phyloP scores from a whole-genome alignment of 2,329 filamentous ascomycete species.

The Aspergillus neoniger region DNA sequence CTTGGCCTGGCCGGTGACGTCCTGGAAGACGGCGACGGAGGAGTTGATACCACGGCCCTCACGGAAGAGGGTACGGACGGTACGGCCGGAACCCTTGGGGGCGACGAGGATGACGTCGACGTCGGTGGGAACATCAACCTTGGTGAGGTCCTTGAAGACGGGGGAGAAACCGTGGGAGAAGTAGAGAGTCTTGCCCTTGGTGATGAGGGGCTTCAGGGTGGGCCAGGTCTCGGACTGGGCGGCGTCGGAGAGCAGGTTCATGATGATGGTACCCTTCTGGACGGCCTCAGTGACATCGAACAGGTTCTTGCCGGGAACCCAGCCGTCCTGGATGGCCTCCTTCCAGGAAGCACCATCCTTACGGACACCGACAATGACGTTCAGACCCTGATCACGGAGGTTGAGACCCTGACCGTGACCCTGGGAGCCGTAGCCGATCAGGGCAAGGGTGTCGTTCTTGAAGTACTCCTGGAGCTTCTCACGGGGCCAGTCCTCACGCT shows the following conservation, averaged over 20 bases:
- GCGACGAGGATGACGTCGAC: constrained; percentile 99
- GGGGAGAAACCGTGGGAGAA: constrained; percentile 99
- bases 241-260: constrained; percentile 98
- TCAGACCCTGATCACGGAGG: constrained; percentile 98
- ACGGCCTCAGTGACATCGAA: constrained; percentile 99
- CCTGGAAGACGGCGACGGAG: constrained; percentile 96
- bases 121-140: constrained; percentile 92
- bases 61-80: constrained; percentile 96
- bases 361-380: constrained; percentile 97
- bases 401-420: constrained; percentile 99
- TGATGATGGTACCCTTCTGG: constrained; percentile 87
- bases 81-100: constrained; percentile 98
- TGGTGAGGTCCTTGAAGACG: constrained; percentile 99
- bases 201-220: constrained; percentile 94
- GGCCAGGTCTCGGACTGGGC: constrained; percentile 99
- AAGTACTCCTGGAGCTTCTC: constrained; percentile 99
- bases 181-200: constrained; percentile 99
- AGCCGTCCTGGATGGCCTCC: constrained; percentile 94
- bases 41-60: constrained; percentile 99
- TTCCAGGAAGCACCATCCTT: constrained; percentile 99
- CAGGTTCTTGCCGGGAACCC: constrained; percentile 97
- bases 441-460: constrained; percentile 98
- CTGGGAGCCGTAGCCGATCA: constrained; percentile 98
- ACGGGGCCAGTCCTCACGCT: constrained; percentile 97
- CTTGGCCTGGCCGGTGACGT: constrained; percentile 95